These are phyloP conservation scores for Fusarium sambucinum DNA, from an alignment of 2,329 filamentous ascomycete genomes.

Conservation along the genomic window DNA sequence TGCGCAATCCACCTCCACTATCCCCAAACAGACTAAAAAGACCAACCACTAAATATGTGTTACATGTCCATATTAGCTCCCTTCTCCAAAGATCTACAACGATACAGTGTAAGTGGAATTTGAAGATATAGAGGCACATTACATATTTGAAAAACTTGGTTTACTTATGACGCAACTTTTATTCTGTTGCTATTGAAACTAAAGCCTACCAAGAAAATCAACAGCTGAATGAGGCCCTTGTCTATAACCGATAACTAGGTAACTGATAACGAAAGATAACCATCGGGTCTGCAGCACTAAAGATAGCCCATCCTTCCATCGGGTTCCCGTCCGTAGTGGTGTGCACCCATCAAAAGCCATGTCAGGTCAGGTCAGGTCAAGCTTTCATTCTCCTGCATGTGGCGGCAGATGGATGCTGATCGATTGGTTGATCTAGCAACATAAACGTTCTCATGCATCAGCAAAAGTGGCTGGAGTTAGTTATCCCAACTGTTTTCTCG, in stretches of 20 bases:
- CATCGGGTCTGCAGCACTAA: neutral
- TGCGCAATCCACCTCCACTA: slow-evolving; percentile 40
- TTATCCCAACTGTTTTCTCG: slow-evolving; percentile 11
- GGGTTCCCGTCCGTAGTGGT: slow-evolving; percentile 8
- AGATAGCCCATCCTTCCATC: neutral
- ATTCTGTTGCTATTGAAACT: slow-evolving; percentile 13
- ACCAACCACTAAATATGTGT: slow-evolving; percentile 7
- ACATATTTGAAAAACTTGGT: slow-evolving; percentile 19
- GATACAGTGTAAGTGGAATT: slow-evolving; percentile 20
- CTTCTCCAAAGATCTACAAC: slow-evolving; percentile 13
- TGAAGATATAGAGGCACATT: neutral
- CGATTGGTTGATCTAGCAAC: slow-evolving; percentile 29
- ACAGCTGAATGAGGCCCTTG: slow-evolving; percentile 1
- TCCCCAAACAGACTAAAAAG: slow-evolving; percentile 26
- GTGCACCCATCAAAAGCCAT: slow-evolving; percentile 27
- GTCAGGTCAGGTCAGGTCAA: slow-evolving; percentile 13
- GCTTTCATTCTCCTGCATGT: slow-evolving; percentile 29
- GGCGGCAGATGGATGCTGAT: slow-evolving; percentile 14
- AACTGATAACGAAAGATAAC: neutral
- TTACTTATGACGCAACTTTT: slow-evolving; percentile 29
- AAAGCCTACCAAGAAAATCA: slow-evolving; percentile 3
- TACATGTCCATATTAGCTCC: slow-evolving; percentile 1
- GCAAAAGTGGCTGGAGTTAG: slow-evolving; percentile 18
- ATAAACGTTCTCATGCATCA: slow-evolving; percentile 1
- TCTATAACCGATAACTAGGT: neutral